phyloP scores from a whole-genome alignment of 495 filamentous ascomycete species.

The Hyphodiscus hymeniophilus region DNA sequence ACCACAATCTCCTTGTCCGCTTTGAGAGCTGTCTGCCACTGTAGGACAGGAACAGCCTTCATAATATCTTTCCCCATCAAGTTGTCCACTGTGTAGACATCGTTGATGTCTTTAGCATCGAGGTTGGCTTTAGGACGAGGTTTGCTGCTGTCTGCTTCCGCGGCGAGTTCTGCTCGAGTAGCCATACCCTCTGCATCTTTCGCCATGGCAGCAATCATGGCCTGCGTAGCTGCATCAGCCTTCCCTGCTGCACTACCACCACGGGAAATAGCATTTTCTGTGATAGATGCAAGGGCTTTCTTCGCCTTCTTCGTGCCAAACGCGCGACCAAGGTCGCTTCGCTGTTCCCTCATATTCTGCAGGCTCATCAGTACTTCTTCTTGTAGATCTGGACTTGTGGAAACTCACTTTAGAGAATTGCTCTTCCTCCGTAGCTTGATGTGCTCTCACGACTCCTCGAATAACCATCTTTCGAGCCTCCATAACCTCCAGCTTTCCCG shows the following conservation, averaged over 20 bases:
- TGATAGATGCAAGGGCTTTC: slow-evolving; percentile 69
- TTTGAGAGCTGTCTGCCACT: slow-evolving; percentile 65
- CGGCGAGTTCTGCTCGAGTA: slow-evolving; percentile 53
- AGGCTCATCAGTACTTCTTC: slow-evolving; percentile 4
- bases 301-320: slow-evolving; percentile 94
- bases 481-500: slow-evolving; percentile 62
- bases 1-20: slow-evolving; percentile 44
- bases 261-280: slow-evolving; percentile 65
- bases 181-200: slow-evolving; percentile 48
- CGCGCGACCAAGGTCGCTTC: slow-evolving; percentile 68
- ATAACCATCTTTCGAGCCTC: slow-evolving; percentile 70
- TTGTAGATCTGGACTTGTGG: no score
- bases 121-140: slow-evolving; percentile 73
- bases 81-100: slow-evolving; percentile 68
- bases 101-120: slow-evolving; percentile 59
- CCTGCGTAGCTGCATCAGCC: slow-evolving; percentile 48
- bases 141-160: slow-evolving; percentile 58
- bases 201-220: slow-evolving; percentile 56
- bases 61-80: slow-evolving; percentile 57
- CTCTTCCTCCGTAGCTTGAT: slow-evolving; percentile 33
- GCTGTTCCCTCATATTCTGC: slow-evolving; percentile 49
- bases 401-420: background rate
- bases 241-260: slow-evolving; percentile 36
- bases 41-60: slow-evolving; percentile 55
- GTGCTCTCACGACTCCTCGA: slow-evolving; percentile 50